Base-by-base conservation (phyloP, 2,329 filamentous ascomycete species). In the Exutisphaerella laricina region DNA sequence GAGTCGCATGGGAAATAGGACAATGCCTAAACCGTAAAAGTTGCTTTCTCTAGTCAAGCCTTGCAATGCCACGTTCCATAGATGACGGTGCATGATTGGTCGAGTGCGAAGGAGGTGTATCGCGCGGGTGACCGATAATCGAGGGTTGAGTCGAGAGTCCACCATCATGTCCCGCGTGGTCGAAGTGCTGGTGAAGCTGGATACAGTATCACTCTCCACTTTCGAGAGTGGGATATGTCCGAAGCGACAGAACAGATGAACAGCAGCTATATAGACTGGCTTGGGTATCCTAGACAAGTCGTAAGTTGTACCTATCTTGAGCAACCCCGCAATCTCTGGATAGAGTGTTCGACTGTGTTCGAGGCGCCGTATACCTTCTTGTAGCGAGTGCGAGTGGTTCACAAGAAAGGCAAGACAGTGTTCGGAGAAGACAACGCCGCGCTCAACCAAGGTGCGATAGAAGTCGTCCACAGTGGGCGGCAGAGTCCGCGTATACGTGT, bases 401-500 rank as follows among this genome's bases (percentile, higher is more conserved):
- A 88, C 51, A 1, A 88, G 65, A 13, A 78, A 71, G 3, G 66
- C 65, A 5, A 86, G 69, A 18, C 74, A 77, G 29, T 66, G 60
- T 1, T 69, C 70, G 3, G 65, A 57, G 0, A 80, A 76, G 5
- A 58, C 63, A 14, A 82, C 57, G 1, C 72, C 70, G 2, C 68
- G 66, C 1, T 57, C 58, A 9, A 66, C 58, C 78, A 88, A 84
- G 30, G 71, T 67, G 8, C 69, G 57, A 45, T 82, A 84, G 3
- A 89, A 67, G 38, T 75, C 68, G 4, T 71, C 63, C 8, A 80
- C 64, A 1, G 69, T 72, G 2, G 84, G 84, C 1, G 83, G 78
- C 10, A 71, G 67, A 31, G 79, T 66, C n/a, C 78, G 71, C 28
- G 78, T 73, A 51, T 77, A 78, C 44, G 85, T 83, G 41, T 80